Base-by-base conservation (phyloP, 164 flowering plant species). In the Buxus sempervirens region DNA sequence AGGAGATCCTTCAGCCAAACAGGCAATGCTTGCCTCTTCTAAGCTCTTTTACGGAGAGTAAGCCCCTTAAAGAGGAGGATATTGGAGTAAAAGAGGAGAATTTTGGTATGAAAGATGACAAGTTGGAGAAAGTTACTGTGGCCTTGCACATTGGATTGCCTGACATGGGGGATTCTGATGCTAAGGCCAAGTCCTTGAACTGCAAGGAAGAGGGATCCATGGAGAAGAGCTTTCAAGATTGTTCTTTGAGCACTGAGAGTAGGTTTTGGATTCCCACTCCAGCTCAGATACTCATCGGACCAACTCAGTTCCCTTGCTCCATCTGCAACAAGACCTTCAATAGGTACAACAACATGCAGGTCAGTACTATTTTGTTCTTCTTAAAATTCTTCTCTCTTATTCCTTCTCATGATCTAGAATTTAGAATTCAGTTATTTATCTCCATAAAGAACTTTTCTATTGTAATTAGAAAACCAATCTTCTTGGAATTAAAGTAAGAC, bases 271-370 rank as follows among this genome's bases (percentile, higher is more conserved):
- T 92, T 66, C 98, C 98, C 32, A 87, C 94, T 57, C 86, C 92
- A 22, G 80, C 98, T 21, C 98, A 92, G 82, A 90, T 92, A 67
- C 90, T 90, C 67, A 82, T 88, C 36, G 98, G 98, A 0, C 90
- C 96, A 7, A 87, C 89, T 77, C 96, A 86, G 65, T 92, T 90
- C 82, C 78, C 90, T 63, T 92, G 98, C 64, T 67, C 90, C 64
- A 85, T 92, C 9, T 92, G 98, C 76, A 80, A 78, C 84, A 92
- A 92, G 82, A 82, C 91, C 78, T 92, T 92, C 90, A 92, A 88
- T 81, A 81, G 98, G 74, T 92, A 90, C 82, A 92, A 90, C 74
- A 92, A 92, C 85, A 90, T 92, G 98, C 98, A 92, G 92, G 98
- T 92, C 1, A 70, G 83, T 77, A 32, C 54, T 61, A 57, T 2